Evolutionary conservation across 164 flowering plant species (phyloP).

Genomic region (Vitis cinerea): DNA sequence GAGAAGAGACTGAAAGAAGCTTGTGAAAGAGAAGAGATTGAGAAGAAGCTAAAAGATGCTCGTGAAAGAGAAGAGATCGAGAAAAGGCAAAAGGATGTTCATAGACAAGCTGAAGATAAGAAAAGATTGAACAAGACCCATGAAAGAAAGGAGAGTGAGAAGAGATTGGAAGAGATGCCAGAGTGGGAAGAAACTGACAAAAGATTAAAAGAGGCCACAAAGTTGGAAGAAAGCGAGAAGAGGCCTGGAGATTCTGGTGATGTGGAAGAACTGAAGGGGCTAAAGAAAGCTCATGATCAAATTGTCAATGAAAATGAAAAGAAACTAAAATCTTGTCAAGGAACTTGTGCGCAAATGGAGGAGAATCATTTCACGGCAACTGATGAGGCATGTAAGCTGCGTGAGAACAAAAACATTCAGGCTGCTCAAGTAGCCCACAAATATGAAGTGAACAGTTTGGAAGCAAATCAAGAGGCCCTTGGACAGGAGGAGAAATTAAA

Average conservation of each 20-base stretch:
- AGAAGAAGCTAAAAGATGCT: constrained; percentile 10
- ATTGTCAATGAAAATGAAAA: constrained; percentile 7
- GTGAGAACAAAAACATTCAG: constrained; percentile 6
- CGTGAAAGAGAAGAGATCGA: constrained; percentile 7
- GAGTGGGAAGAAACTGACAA: constrained; percentile 19
- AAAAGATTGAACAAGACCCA: constrained; percentile 5
- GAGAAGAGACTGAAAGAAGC: constrained; percentile 1
- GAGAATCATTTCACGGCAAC: constrained; percentile 10
- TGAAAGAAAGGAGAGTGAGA: constrained; percentile 25
- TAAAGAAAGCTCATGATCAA: constrained; percentile 1
- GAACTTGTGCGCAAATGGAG: constrained; percentile 5
- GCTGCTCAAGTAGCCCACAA: neutral
- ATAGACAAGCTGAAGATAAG: constrained; percentile 8
- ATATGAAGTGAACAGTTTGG: constrained; percentile 7
- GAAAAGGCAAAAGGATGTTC: constrained; percentile 7
- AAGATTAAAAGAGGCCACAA: constrained; percentile 12
- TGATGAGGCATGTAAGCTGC: constrained; percentile 13
- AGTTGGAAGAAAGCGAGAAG: constrained; percentile 10
- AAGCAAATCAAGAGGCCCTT: constrained; percentile 9
- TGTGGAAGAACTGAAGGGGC: constrained; percentile 6
- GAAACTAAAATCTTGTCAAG: constrained; percentile 8
- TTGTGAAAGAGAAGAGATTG: constrained; percentile 6
- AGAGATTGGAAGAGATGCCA: constrained; percentile 16
- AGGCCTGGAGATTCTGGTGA: constrained; percentile 2
- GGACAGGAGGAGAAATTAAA: constrained; percentile 20